Evolutionary conservation across 805 yeast species (phyloP).

Genomic region (Myxozyma neglecta): DNA sequence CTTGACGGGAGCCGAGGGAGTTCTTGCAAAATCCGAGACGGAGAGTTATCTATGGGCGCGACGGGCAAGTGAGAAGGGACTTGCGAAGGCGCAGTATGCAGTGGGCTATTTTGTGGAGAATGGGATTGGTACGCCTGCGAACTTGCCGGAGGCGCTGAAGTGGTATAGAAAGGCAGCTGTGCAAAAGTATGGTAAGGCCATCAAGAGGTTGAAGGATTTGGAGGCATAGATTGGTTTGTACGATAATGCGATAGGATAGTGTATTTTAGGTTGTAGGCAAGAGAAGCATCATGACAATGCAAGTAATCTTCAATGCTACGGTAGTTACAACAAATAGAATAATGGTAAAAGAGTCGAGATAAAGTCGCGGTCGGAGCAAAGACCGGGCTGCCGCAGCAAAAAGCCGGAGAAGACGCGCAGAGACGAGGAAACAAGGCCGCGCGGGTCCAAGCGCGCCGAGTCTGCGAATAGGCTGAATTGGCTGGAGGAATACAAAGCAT

Average conservation of each 20-base stretch:
- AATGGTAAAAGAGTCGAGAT: too few relatives aligned
- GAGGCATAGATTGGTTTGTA: too few relatives aligned
- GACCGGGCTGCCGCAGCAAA: neutral
- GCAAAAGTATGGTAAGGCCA: neutral
- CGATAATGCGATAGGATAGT: too few relatives aligned
- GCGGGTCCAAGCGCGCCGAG: too few relatives aligned
- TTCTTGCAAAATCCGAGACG: constrained; percentile 57
- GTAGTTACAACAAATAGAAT: too few relatives aligned
- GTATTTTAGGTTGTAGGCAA: too few relatives aligned
- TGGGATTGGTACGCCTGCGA: constrained; percentile 63
- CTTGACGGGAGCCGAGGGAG: constrained; percentile 65
- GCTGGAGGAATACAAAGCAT: too few relatives aligned
- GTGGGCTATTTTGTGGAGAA: constrained; percentile 67
- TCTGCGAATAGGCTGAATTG: too few relatives aligned
- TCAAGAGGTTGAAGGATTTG: neutral
- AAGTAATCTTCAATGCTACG: too few relatives aligned
- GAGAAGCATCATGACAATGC: too few relatives aligned
- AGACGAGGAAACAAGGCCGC: neutral
- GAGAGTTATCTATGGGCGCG: constrained; percentile 78
- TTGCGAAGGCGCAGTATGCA: constrained; percentile 69
- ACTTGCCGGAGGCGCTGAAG: constrained; percentile 50
- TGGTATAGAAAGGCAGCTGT: constrained; percentile 62
- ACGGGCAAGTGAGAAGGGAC: constrained; percentile 66
- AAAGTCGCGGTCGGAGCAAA: too few relatives aligned
- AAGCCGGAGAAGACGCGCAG: neutral